phyloP scores from a whole-genome alignment of 108 stramenopile species.

The Epithemia pelagica region DNA sequence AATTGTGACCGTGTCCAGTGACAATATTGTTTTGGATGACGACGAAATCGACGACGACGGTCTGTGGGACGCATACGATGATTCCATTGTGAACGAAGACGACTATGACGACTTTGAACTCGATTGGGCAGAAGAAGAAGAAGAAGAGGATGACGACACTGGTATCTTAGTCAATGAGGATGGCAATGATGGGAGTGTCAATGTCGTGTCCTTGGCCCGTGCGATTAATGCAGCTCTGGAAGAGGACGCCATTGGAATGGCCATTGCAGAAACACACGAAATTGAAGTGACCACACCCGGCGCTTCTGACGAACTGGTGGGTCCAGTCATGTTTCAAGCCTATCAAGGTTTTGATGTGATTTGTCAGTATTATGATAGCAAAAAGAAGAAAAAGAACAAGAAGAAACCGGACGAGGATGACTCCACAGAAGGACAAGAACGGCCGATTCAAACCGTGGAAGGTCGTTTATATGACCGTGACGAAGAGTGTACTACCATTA shows the following conservation, averaged over 20 bases:
- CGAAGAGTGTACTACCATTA: slow-evolving; percentile 49
- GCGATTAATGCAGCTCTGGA: slow-evolving; percentile 56
- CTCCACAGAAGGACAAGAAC: not conserved
- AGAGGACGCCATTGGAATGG: slow-evolving; percentile 25
- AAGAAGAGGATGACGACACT: slow-evolving; percentile 13
- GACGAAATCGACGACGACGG: slow-evolving; percentile 9
- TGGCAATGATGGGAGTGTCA: slow-evolving; percentile 16
- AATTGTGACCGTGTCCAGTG: slow-evolving; percentile 46
- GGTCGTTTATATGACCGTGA: slow-evolving; percentile 54
- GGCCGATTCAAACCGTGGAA: slow-evolving; percentile 17
- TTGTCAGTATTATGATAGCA: slow-evolving; percentile 40
- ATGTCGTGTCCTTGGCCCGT: slow-evolving; percentile 41
- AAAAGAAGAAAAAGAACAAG: slow-evolving; percentile 31
- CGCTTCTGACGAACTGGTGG: slow-evolving; percentile 32
- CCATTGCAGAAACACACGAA: slow-evolving; percentile 47
- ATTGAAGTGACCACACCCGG: slow-evolving; percentile 81
- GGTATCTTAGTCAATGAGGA: slow-evolving; percentile 1
- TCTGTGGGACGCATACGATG: slow-evolving; percentile 18
- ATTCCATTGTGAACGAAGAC: slow-evolving; percentile 1
- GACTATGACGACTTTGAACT: slow-evolving; percentile 18
- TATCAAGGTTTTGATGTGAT: slow-evolving; percentile 78
- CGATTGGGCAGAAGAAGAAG: slow-evolving; percentile 5
- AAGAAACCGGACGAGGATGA: not conserved
- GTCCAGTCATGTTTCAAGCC: slow-evolving; percentile 50
- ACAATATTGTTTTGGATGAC: slow-evolving; percentile 18